Conservation (phyloP, 2,329 filamentous ascomycete genomes). For the Macrophomina tecta region DNA sequence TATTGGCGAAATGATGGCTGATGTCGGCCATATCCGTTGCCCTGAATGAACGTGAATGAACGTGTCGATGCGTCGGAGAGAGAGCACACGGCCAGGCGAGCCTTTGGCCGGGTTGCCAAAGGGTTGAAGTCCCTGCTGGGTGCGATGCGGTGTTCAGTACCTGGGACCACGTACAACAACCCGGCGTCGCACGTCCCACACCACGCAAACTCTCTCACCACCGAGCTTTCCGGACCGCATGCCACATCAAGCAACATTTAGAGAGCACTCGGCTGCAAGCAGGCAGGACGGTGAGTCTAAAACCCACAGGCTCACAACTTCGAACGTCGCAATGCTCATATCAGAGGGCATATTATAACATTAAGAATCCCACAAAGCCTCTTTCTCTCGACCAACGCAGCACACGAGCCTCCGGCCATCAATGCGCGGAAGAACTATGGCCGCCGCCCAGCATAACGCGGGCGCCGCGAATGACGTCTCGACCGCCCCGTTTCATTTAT, state of each 20-base stretch:
- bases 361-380: constrained; percentile 8
- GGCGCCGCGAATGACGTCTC: neutral
- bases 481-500: constrained; percentile 17
- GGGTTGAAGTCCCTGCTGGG: neutral
- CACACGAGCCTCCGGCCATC: constrained; percentile 1
- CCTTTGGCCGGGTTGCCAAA: neutral
- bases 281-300: neutral
- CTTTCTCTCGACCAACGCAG: neutral
- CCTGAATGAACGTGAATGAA: neutral
- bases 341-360: constrained; percentile 17
- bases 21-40: neutral
- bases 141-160: neutral
- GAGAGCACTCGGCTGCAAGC: neutral
- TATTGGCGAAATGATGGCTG: neutral
- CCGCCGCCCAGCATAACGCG: neutral
- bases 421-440: constrained; percentile 14
- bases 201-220: neutral
- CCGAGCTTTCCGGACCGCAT: neutral
- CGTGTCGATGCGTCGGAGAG: neutral
- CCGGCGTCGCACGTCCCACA: neutral
- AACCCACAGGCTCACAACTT: neutral
- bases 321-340: constrained; percentile 25
- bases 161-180: neutral
- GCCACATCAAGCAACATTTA: neutral
- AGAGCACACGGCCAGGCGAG: neutral